A percentile compares a stretch with the other conserved stretches of the same genome.
Conservation (phyloP, 805 yeast species). For the Zygotorulaspora danielsina region DNA sequence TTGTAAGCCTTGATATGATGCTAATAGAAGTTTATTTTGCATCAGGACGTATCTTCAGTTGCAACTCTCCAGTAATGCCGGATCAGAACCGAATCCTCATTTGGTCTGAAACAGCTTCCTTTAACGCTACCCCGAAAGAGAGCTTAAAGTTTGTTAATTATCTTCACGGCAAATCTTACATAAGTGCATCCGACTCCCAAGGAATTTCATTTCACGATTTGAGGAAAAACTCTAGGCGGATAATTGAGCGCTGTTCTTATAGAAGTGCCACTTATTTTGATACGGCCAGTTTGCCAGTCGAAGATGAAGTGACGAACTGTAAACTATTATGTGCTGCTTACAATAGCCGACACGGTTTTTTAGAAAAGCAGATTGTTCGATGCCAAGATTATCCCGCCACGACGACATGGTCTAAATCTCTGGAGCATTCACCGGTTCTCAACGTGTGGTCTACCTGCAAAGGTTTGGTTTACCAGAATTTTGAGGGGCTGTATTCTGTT, state of each 20-base stretch:
- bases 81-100: background rate
- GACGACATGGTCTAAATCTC: background rate
- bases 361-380: slow-evolving; percentile 6
- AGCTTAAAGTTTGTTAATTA: background rate
- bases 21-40: background rate
- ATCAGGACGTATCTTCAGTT: background rate
- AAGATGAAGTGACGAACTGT: slow-evolving; percentile 6
- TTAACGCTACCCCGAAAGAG: background rate
- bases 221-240: background rate
- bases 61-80: background rate
- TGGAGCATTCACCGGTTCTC: slow-evolving; percentile 5
- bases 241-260: background rate
- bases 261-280: slow-evolving; percentile 7
- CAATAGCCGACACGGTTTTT: slow-evolving; percentile 8
- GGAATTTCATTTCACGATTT: slow-evolving; percentile 2
- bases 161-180: background rate
- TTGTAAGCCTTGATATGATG: background rate
- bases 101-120: background rate
- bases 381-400: background rate
- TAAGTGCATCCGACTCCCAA: slow-evolving; percentile 1
- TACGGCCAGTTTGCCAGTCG: slow-evolving; percentile 2
- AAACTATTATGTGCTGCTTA: slow-evolving; percentile 11
- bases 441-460: slow-evolving; percentile 9
- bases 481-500: slow-evolving; percentile 7
- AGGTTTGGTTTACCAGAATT: slow-evolving; percentile 9